Base-by-base conservation (phyloP, 352 stramenopile genomes). In the Phytophthora fragariae region DNA sequence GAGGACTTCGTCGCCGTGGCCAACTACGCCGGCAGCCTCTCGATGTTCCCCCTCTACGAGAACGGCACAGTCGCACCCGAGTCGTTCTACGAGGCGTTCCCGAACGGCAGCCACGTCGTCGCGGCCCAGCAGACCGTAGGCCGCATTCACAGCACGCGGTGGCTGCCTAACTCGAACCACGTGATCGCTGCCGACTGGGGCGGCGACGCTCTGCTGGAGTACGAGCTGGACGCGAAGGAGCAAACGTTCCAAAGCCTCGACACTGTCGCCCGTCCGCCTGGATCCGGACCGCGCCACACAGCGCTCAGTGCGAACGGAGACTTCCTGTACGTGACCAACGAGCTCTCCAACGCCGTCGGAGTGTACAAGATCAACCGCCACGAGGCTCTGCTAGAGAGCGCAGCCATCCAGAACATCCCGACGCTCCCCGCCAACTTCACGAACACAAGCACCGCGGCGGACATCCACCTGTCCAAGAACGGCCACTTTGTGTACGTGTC, bases 71-170 rank as follows among this genome's bases (percentile, higher is more conserved):
- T 92, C 17, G 49, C 50, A 1, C 19, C 59, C 0, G 54, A 65
- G 24, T 68, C 76, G 5, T 80, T 77, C 53, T 73, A 81, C 37
- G 62, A 84, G 63, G 57, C 70, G 50, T 90, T 82, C 64, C 69
- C 68, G 8, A 62, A 56, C 24, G 77, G 68, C 21, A 86, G 79
- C 52, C 62, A 67, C 3, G 78, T 78, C 5, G 75, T 76, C 24
- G 49, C 67, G 11, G 39, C 50, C 11, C 58, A 68, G 27, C 84
- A 89, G 49, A 73, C 84, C 19, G 76, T 65, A 2, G 50, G 80
- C 1, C 84, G 86, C 59, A 70, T 86, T 70, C 84, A 91, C 79
- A 90, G 80, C 53, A 85, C 80, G 44, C 80, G 76, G 21, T 91
- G 84, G 84, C 49, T 84, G 17, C 73, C 70, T 33, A 72, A 66